phyloP scores from a whole-genome alignment of 139 green algal species.

The Gonium pectorale region DNA sequence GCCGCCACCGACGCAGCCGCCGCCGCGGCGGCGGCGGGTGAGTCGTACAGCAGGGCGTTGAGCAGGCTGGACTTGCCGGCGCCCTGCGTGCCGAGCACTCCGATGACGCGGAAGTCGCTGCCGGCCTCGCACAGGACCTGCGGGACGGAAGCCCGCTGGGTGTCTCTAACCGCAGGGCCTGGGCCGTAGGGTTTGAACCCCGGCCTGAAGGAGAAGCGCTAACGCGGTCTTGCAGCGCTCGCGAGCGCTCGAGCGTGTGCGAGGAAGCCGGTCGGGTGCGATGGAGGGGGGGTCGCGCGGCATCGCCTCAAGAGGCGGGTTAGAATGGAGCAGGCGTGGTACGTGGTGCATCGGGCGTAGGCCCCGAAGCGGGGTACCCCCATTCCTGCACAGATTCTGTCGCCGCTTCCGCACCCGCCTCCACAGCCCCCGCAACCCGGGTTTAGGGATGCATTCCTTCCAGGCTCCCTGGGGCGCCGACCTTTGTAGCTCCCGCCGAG shows the following conservation, averaged over 20 bases:
- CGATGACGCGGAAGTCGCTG: constrained; percentile 23
- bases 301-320: neutral
- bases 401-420: neutral
- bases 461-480: neutral
- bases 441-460: neutral
- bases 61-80: constrained; percentile 34
- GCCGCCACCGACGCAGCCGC: neutral
- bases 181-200: too few species aligned
- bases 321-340: neutral
- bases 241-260: too few species aligned
- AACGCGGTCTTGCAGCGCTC: too few species aligned
- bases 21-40: too few species aligned
- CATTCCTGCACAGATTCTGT: neutral
- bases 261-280: too few species aligned
- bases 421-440: neutral
- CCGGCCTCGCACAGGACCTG: constrained; percentile 8
- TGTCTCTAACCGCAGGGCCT: too few species aligned
- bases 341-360: neutral
- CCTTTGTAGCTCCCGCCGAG: neutral
- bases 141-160: neutral
- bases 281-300: neutral
- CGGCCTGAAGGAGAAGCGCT: too few species aligned
- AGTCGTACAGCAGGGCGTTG: constrained; percentile 36
- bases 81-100: constrained; percentile 19
- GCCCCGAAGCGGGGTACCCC: neutral